Evolutionary conservation across 345 rosid genomes (phyloP).

Genomic region (Euphorbia tirucalli): DNA sequence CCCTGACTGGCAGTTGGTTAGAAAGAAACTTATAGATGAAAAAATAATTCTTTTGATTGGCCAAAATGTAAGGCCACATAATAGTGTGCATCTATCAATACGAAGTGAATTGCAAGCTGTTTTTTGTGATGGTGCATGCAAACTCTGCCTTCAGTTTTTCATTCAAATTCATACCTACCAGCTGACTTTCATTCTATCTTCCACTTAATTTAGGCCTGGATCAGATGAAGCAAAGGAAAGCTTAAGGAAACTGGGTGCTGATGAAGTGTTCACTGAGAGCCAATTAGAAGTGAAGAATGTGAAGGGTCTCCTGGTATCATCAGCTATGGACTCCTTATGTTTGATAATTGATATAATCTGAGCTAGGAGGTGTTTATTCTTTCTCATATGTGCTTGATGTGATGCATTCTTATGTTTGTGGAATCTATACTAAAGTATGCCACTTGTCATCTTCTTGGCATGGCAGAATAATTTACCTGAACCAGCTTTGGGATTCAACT

Average conservation of each 20-base stretch:
- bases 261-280: conserved; percentile 71
- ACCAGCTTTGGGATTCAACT: conserved; percentile 83
- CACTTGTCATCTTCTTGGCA: no score
- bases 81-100: not conserved
- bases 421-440: conserved; percentile 2
- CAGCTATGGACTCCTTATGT: conserved; percentile 13
- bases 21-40: not conserved
- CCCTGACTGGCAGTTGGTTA: no score
- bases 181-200: conserved; percentile 12
- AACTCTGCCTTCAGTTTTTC: not conserved
- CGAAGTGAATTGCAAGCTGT: not conserved
- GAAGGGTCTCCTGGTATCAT: conserved; percentile 70
- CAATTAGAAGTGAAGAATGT: conserved; percentile 76
- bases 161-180: conserved; percentile 3
- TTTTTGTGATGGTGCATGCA: not conserved
- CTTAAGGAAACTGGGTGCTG: conserved; percentile 69
- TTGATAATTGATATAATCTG: conserved; percentile 11
- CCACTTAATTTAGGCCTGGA: conserved; percentile 47
- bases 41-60: not conserved
- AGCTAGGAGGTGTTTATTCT: conserved; percentile 13
- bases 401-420: not conserved
- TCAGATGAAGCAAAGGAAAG: conserved; percentile 66
- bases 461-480: conserved; percentile 58
- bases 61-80: not conserved
- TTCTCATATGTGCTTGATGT: not conserved